Conservation (phyloP, 345 rosid genomes). For the Pistacia vera region DNA sequence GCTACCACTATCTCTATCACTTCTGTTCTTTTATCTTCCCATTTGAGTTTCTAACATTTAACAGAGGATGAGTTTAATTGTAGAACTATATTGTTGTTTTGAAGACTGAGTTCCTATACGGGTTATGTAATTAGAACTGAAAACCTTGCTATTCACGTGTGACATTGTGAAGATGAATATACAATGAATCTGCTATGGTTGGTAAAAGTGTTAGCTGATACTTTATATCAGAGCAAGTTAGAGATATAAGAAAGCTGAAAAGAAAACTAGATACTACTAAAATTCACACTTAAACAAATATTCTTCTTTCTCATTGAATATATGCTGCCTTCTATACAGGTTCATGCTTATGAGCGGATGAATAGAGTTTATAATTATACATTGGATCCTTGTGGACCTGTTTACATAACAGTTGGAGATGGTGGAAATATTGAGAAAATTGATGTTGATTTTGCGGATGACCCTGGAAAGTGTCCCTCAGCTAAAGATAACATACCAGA, state of each 20-base stretch:
- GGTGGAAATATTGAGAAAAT: constrained; percentile 87
- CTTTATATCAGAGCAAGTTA: too few relatives aligned
- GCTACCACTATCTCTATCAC: neutral
- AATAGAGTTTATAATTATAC: constrained; percentile 78
- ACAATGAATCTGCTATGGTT: neutral
- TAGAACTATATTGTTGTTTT: neutral
- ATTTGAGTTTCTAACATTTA: neutral
- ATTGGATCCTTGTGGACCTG: constrained; percentile 73
- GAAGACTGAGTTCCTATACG: too few relatives aligned
- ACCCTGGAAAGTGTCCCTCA: constrained; percentile 78
- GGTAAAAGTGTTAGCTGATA: neutral
- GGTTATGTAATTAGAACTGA: too few relatives aligned
- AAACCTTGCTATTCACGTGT: neutral
- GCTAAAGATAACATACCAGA: constrained; percentile 63
- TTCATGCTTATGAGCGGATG: constrained; percentile 92
- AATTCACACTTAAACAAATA: neutral
- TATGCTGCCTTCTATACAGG: constrained; percentile 40
- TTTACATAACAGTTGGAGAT: constrained; percentile 83
- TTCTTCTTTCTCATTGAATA: neutral
- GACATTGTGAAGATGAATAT: neutral
- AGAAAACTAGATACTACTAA: neutral
- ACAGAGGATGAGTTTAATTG: neutral
- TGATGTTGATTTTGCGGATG: constrained; percentile 72
- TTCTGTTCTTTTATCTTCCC: neutral
- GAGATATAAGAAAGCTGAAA: neutral